Evolutionary conservation across 2,329 filamentous ascomycete species (phyloP).

Genomic region (Exutisphaerella laricina): DNA sequence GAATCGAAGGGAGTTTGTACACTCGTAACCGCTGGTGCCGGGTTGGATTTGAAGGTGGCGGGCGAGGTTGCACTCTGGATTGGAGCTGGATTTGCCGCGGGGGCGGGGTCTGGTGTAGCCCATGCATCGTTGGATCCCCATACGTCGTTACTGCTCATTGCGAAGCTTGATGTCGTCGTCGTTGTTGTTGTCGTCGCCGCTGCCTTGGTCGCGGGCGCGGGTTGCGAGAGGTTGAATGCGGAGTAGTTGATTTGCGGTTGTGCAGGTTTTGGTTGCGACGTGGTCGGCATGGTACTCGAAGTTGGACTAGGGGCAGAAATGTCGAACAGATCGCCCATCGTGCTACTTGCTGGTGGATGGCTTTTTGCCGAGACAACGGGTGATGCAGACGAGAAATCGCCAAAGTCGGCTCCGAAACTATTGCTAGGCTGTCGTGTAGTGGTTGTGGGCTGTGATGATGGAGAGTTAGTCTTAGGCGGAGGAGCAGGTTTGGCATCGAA

Average conservation of each 20-base stretch:
- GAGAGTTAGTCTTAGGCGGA: slow-evolving; percentile 36
- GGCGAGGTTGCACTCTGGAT: slow-evolving; percentile 33
- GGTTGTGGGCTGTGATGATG: slow-evolving; percentile 29
- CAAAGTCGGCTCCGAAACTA: slow-evolving; percentile 42
- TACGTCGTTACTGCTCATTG: slow-evolving; percentile 58
- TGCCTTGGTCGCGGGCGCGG: slow-evolving; percentile 41
- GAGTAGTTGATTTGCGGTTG: slow-evolving; percentile 34
- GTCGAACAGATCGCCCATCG: slow-evolving; percentile 74
- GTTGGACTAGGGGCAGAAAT: slow-evolving; percentile 47
- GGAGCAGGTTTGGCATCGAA: slow-evolving; percentile 61
- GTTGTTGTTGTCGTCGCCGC: slow-evolving; percentile 34
- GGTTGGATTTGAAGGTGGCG: slow-evolving; percentile 41
- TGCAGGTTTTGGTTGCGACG: slow-evolving; percentile 25
- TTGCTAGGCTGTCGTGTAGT: slow-evolving; percentile 48
- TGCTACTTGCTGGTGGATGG: slow-evolving; percentile 47
- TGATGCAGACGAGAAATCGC: slow-evolving; percentile 59
- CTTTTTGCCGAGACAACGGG: slow-evolving; percentile 38
- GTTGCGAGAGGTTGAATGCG: slow-evolving; percentile 72
- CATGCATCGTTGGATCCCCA: slow-evolving; percentile 84
- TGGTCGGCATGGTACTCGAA: slow-evolving; percentile 29
- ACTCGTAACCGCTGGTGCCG: slow-evolving; percentile 18
- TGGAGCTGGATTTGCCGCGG: slow-evolving; percentile 32
- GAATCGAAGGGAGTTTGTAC: slow-evolving; percentile 39
- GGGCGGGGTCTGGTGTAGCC: slow-evolving; percentile 55
- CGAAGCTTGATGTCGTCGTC: slow-evolving; percentile 35